Evolutionary conservation across 106 monocot species (phyloP).

Genomic region (Allium fistulosum): DNA sequence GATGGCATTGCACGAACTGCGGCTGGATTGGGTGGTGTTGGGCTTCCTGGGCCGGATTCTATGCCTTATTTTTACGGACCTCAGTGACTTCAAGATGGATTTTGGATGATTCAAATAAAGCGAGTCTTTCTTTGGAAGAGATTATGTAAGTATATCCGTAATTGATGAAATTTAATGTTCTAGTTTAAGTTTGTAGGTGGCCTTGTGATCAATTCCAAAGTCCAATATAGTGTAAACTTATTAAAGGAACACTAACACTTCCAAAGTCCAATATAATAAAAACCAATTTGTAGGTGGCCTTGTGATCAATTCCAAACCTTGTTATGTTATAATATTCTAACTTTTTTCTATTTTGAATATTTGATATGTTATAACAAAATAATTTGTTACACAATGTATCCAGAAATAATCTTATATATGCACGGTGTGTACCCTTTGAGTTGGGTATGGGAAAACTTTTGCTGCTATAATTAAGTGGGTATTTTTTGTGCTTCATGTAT

Average conservation of each 20-base stretch:
- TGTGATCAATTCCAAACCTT: not conserved
- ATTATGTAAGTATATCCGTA: not conserved
- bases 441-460: no score
- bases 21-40: slow-evolving; percentile 1
- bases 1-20: not conserved
- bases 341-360: no score
- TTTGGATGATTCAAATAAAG: not conserved
- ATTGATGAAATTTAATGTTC: not conserved
- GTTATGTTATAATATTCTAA: no score
- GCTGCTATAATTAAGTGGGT: no score
- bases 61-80: slow-evolving; percentile 2
- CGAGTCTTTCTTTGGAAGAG: not conserved
- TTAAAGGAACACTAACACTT: no score
- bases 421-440: no score
- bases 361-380: no score
- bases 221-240: no score
- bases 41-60: not conserved
- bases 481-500: no score
- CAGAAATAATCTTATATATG: no score
- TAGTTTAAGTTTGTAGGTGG: not conserved
- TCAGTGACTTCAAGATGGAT: not conserved
- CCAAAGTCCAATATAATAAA: no score
- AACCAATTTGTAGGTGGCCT: not conserved
- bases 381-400: no score
- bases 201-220: not conserved